These are phyloP conservation scores for Volvariella volvacea DNA, from an alignment of 1,284 basidiomycete genomes.

Conservation along the genomic window DNA sequence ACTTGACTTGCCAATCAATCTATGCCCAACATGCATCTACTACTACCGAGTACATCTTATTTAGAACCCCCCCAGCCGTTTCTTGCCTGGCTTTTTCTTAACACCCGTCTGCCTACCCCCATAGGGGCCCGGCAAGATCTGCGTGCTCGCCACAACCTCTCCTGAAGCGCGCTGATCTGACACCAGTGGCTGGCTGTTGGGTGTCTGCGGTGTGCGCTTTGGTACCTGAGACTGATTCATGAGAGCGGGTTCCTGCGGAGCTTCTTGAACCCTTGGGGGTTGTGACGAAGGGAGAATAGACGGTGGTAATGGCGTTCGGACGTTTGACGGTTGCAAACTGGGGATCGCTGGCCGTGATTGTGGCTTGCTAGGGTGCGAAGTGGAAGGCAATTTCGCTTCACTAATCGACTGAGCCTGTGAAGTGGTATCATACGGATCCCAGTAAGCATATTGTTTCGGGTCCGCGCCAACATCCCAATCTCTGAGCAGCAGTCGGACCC, in stretches of 20 bases:
- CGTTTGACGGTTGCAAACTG: too few species aligned
- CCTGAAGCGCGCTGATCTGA: slow-evolving; percentile 25
- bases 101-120: slow-evolving; percentile 47
- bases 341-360: too few species aligned
- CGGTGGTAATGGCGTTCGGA: too few species aligned
- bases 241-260: too few species aligned
- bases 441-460: slow-evolving; percentile 43
- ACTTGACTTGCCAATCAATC: slow-evolving; percentile 19
- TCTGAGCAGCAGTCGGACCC: slow-evolving; percentile 54
- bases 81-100: slow-evolving; percentile 62
- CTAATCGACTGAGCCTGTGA: too few species aligned
- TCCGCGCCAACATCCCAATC: slow-evolving; percentile 59
- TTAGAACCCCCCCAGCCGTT: slow-evolving; percentile 71
- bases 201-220: too few species aligned
- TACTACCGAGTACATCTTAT: not conserved
- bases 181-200: too few species aligned
- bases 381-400: too few species aligned
- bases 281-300: slow-evolving; percentile 1
- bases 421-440: slow-evolving; percentile 50
- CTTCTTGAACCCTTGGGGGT: slow-evolving; percentile 3
- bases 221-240: too few species aligned
- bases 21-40: slow-evolving; percentile 6
- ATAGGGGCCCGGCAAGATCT: slow-evolving; percentile 63
- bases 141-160: slow-evolving; percentile 52
- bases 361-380: too few species aligned